Evolutionary conservation across 2,329 filamentous ascomycete genomes (phyloP).

Genomic region (Scytalidium sp.): DNA sequence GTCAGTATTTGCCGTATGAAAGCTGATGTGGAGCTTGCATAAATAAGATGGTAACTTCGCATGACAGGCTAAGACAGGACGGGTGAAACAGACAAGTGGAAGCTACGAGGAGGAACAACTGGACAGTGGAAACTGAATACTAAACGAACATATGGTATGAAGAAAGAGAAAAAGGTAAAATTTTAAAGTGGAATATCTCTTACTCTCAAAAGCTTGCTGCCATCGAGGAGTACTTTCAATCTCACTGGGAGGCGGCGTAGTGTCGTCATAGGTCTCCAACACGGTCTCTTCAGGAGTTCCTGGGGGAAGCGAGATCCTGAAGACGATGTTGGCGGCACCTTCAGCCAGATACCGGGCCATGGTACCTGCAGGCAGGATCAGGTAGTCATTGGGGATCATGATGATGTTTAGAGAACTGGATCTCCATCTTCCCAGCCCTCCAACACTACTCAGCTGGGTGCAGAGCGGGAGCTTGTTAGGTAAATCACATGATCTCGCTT

Average conservation of each 20-base stretch:
- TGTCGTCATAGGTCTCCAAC: conserved; percentile 33
- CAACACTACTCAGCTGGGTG: background rate
- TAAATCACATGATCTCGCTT: background rate
- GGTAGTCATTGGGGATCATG: background rate
- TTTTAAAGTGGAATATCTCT: background rate
- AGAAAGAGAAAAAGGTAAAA: background rate
- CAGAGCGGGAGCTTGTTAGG: background rate
- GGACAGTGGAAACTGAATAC: background rate
- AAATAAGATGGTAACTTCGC: conserved; percentile 5
- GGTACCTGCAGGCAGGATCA: background rate
- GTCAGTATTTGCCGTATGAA: conserved; percentile 4
- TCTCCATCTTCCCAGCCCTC: background rate
- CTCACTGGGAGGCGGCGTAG: conserved; percentile 20
- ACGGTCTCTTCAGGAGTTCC: conserved; percentile 16
- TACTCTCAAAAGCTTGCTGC: conserved; percentile 1
- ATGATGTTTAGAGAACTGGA: background rate
- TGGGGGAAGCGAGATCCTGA: conserved; percentile 47
- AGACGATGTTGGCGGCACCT: conserved; percentile 76
- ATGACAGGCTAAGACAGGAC: conserved; percentile 4
- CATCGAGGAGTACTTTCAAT: conserved; percentile 9
- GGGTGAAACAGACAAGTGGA: background rate
- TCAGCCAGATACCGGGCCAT: conserved; percentile 50
- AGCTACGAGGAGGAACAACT: background rate
- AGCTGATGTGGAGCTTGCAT: background rate
- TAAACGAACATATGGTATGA: background rate